These are phyloP conservation scores for Whalleya microplaca DNA, from an alignment of 2,329 filamentous ascomycete genomes.

Conservation along the genomic window DNA sequence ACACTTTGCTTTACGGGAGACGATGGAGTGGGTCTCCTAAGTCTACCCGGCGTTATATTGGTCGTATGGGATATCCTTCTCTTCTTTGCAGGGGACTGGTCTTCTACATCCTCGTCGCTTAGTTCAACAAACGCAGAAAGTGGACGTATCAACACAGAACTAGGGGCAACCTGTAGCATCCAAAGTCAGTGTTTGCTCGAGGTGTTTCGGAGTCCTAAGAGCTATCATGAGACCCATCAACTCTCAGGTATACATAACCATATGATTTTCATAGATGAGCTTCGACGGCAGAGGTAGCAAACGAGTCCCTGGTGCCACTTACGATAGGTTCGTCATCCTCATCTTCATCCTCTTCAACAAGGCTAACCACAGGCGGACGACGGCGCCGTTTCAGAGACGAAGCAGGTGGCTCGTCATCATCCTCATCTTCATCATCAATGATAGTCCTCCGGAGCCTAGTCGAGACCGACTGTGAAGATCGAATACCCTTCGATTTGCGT, in stretches of 20 bases:
- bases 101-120: conserved; percentile 25
- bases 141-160: conserved; percentile 14
- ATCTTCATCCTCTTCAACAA: conserved; percentile 25
- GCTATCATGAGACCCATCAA: no score
- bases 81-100: conserved; percentile 36
- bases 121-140: conserved; percentile 25
- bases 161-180: conserved; percentile 2
- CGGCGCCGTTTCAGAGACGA: conserved; percentile 24
- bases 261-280: not conserved
- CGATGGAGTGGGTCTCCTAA: conserved; percentile 16
- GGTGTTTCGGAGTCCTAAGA: no score
- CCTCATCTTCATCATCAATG: conserved; percentile 30
- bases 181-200: not conserved
- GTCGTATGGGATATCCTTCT: conserved; percentile 25
- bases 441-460: conserved; percentile 31
- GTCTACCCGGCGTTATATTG: conserved; percentile 17
- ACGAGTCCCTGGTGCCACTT: not conserved
- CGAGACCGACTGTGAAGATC: conserved; percentile 38
- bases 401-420: conserved; percentile 14
- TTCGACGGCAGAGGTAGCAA: not conserved
- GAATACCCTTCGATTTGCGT: conserved; percentile 6
- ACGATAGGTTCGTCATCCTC: conserved; percentile 26
- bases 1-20: conserved; percentile 23
- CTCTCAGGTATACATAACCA: no score
- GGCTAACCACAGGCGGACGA: conserved; percentile 13